Evolutionary conservation across 2,329 filamentous ascomycete genomes (phyloP), one percentile per base, ranked within the genome.

Genomic region (Venturia oleaginea): DNA sequence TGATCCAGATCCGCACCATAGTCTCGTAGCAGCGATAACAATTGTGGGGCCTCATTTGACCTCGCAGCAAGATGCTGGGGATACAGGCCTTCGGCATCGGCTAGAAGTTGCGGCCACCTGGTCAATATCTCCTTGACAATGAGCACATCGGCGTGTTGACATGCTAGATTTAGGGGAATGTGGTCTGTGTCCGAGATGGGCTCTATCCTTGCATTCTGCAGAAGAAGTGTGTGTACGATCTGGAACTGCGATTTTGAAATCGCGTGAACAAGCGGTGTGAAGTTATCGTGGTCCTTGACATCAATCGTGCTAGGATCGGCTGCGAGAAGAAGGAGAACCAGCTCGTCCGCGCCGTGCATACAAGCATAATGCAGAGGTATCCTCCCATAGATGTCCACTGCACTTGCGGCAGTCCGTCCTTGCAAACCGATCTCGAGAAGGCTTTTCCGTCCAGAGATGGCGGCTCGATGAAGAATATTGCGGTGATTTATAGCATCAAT

Each of bases 401-500:
- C 84, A 65, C 86, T 86, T 30, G 92, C 86, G 67, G 92, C 86
- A 40, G 97, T 91, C 4, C 84, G 86, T 57, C 84, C 86, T 1
- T 83, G 79, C n/a, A 99, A 79, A 4, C 89, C 92, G 68, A 89
- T 86, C 61, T 84, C 80, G 65, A 97, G 79, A 37, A 97, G 89
- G 69, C 90, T 87, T 11, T 84, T 78, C 71, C 92, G 92, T 24
- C 92, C 92, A 67, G 95, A 96, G 62, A 97, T 97, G 0, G 92
- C 89, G n/a, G 94, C 91, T 76, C 97, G 94, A 71, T 99, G 94
- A 59, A 99, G 81, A 72, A 92, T 96, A 71, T 97, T 99, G 48
- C 94, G 85, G 77, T 97, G 93, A 71, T 97, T 99, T 75, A 99
- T 97, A 71, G 97, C 92, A 73, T 99, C 94, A 70, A 96, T 91